Conservation (phyloP, 2,329 filamentous ascomycete genomes). For the Berkeleyomyces basicola region DNA sequence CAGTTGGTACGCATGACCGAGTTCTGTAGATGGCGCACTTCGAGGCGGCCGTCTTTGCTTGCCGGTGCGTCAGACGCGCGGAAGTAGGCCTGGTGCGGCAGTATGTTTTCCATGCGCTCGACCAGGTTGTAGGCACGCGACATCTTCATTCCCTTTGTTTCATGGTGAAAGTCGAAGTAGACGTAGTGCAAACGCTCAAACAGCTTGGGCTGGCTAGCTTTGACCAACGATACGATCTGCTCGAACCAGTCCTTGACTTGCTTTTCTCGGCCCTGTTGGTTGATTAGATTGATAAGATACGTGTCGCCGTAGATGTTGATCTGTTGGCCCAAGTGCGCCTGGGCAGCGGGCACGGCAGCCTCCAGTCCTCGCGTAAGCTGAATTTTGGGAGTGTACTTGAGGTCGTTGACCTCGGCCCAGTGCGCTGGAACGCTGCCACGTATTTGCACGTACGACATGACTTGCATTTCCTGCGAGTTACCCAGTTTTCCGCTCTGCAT, state of each 20-base stretch:
- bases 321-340: constrained; percentile 83
- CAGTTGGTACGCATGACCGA: constrained; percentile 94
- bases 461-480: constrained; percentile 57
- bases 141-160: constrained; percentile 91
- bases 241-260: constrained; percentile 88
- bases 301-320: constrained; percentile 90
- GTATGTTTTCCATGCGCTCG: constrained; percentile 59
- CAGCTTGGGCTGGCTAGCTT: constrained; percentile 51
- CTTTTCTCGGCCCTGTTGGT: constrained; percentile 83
- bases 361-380: constrained; percentile 68
- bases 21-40: constrained; percentile 65
- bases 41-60: constrained; percentile 47
- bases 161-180: constrained; percentile 97
- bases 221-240: constrained; percentile 62
- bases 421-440: constrained; percentile 89
- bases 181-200: constrained; percentile 85
- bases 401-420: constrained; percentile 89
- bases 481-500: constrained; percentile 58
- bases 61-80: constrained; percentile 74
- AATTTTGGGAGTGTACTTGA: constrained; percentile 80
- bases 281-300: constrained; percentile 92
- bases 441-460: constrained; percentile 90
- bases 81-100: constrained; percentile 78
- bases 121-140: constrained; percentile 78
- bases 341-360: constrained; percentile 59